These are phyloP conservation scores for Blastobotrys aristatus DNA, from an alignment of 1,139 yeast genomes.

Conservation along the genomic window DNA sequence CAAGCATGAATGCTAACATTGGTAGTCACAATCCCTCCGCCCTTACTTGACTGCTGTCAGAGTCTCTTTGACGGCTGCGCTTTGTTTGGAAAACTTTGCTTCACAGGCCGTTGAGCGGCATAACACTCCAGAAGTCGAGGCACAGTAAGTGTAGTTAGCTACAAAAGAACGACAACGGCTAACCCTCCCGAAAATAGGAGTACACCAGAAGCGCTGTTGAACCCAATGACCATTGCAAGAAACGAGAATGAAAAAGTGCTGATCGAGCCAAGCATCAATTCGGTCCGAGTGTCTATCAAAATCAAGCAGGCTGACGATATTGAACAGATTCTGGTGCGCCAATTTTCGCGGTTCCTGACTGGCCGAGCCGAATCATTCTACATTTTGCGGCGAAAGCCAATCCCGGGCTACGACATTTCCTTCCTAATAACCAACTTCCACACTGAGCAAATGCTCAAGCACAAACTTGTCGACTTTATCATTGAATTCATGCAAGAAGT, in stretches of 20 bases:
- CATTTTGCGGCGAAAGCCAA: slow-evolving; percentile 86
- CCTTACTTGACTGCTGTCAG: slow-evolving; percentile 95
- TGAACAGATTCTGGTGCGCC: slow-evolving; percentile 88
- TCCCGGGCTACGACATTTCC: slow-evolving; percentile 83
- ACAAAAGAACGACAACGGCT: background rate
- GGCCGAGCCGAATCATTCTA: slow-evolving; percentile 94
- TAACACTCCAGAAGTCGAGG: slow-evolving; percentile 95
- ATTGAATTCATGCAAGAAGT: slow-evolving; percentile 99
- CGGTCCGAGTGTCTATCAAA: slow-evolving; percentile 76
- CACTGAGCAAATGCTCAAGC: slow-evolving; percentile 93
- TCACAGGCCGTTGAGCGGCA: slow-evolving; percentile 96
- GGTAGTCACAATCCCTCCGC: slow-evolving; percentile 70
- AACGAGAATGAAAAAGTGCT: slow-evolving; percentile 90
- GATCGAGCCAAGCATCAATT: slow-evolving; percentile 91
- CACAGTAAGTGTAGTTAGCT: slow-evolving; percentile 37
- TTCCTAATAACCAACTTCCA: slow-evolving; percentile 91
- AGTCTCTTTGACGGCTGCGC: slow-evolving; percentile 90
- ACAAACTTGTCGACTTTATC: slow-evolving; percentile 90
- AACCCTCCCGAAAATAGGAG: slow-evolving; percentile 43
- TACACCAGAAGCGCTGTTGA: slow-evolving; percentile 75
- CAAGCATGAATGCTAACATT: background rate
- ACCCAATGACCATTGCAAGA: slow-evolving; percentile 86
- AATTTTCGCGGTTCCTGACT: slow-evolving; percentile 87
- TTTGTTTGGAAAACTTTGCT: slow-evolving; percentile 88
- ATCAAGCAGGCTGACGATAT: slow-evolving; percentile 98